These are phyloP conservation scores for Boletus edulis DNA, from an alignment of 768 basidiomycete species.

Conservation along the genomic window DNA sequence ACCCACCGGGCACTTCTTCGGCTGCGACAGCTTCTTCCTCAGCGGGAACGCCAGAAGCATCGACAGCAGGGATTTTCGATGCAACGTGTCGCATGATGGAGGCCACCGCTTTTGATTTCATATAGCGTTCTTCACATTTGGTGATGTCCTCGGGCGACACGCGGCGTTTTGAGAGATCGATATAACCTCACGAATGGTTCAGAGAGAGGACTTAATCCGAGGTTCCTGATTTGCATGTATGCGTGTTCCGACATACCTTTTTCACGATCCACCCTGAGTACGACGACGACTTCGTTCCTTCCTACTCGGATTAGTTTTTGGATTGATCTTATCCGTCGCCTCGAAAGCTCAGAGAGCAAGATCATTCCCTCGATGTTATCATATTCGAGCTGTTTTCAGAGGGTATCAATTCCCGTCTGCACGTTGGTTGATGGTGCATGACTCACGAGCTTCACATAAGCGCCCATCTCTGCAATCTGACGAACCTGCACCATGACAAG, in stretches of 20 bases:
- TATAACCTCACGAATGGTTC: slow-evolving; percentile 65
- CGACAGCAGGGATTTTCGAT: slow-evolving; percentile 63
- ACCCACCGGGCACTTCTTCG: slow-evolving; percentile 30
- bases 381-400: slow-evolving; percentile 79
- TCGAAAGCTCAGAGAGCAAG: slow-evolving; percentile 93
- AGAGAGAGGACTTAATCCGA: not conserved
- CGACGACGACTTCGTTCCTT: slow-evolving; percentile 97
- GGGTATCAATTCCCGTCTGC: not conserved
- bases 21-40: slow-evolving; percentile 21
- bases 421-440: not conserved
- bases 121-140: slow-evolving; percentile 98
- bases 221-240: not conserved
- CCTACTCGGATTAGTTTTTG: slow-evolving; percentile 98
- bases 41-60: slow-evolving; percentile 25
- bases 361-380: slow-evolving; percentile 99
- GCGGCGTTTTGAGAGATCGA: slow-evolving; percentile 97
- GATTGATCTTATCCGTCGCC: slow-evolving; percentile 94
- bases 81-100: slow-evolving; percentile 92
- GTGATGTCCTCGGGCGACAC: slow-evolving; percentile 97
- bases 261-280: slow-evolving; percentile 97
- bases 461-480: slow-evolving; percentile 99
- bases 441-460: slow-evolving; percentile 94
- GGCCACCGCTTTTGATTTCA: slow-evolving; percentile 96
- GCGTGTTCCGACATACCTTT: slow-evolving; percentile 60
- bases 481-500: slow-evolving; percentile 99